Conservation (phyloP, 148 eudicot genomes). For the Dysphania ambrosioides region DNA sequence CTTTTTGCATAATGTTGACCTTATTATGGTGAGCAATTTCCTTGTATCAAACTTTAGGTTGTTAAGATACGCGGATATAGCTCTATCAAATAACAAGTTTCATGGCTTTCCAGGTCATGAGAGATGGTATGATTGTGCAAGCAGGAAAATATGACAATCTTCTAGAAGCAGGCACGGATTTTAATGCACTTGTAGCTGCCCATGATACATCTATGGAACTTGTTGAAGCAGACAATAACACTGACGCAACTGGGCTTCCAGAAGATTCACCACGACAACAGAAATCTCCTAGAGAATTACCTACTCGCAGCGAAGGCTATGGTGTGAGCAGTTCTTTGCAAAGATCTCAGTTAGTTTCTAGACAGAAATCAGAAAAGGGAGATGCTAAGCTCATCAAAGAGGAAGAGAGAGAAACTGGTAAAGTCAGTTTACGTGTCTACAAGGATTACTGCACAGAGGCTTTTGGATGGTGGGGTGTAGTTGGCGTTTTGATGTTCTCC, state of each 20-base stretch:
- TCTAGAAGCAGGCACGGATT: slow-evolving; percentile 60
- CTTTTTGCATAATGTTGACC: slow-evolving; percentile 88
- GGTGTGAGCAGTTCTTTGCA: slow-evolving; percentile 35
- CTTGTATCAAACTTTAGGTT: neutral
- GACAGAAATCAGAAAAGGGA: slow-evolving; percentile 23
- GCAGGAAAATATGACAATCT: slow-evolving; percentile 72
- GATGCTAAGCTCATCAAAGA: slow-evolving; percentile 83
- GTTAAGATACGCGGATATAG: neutral
- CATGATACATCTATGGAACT: slow-evolving; percentile 94
- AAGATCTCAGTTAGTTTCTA: slow-evolving; percentile 29
- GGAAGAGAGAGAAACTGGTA: slow-evolving; percentile 82
- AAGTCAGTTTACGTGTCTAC: slow-evolving; percentile 65
- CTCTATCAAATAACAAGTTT: neutral
- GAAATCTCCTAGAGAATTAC: slow-evolving; percentile 33
- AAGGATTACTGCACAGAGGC: slow-evolving; percentile 81
- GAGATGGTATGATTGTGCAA: slow-evolving; percentile 87
- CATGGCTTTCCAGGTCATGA: slow-evolving; percentile 61
- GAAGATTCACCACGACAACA: slow-evolving; percentile 35
- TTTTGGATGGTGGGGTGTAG: slow-evolving; percentile 88
- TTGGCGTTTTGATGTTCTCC: slow-evolving; percentile 39
- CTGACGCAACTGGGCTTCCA: slow-evolving; percentile 14
- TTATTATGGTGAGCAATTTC: slow-evolving; percentile 52
- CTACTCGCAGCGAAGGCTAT: slow-evolving; percentile 33
- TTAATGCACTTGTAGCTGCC: slow-evolving; percentile 70
- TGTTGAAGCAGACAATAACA: slow-evolving; percentile 52